These are phyloP conservation scores for Piper longum DNA, from an alignment of 164 flowering plant species.

Conservation along the genomic window DNA sequence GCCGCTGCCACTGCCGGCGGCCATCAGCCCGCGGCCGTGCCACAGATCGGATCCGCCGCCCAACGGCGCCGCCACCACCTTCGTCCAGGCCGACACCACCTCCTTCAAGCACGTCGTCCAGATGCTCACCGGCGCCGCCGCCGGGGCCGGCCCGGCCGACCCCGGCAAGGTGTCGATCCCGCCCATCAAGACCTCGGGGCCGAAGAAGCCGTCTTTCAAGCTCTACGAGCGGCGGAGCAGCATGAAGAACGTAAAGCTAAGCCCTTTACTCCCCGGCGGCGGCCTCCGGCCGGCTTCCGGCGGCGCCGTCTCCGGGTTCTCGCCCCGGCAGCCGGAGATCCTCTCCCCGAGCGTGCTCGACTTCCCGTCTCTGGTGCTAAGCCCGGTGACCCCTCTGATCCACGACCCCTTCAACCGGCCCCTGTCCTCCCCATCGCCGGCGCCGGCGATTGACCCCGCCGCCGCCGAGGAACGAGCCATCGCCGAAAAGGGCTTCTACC, in stretches of 20 bases:
- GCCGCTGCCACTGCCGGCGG: constrained; percentile 19
- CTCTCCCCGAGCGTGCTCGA: constrained; percentile 76
- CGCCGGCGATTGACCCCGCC: constrained; percentile 28
- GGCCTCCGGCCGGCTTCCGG: constrained; percentile 21
- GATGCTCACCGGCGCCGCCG: constrained; percentile 73
- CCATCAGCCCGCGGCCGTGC: constrained; percentile 30
- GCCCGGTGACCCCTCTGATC: constrained; percentile 82
- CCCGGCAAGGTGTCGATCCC: constrained; percentile 20
- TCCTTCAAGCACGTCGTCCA: constrained; percentile 93
- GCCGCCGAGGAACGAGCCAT: constrained; percentile 74
- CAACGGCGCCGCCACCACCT: constrained; percentile 55
- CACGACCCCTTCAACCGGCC: constrained; percentile 40
- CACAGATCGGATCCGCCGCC: constrained; percentile 47
- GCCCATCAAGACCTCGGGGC: constrained; percentile 4
- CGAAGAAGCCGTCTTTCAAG: constrained; percentile 60
- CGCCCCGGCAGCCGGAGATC: constrained; percentile 48
- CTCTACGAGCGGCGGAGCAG: constrained; percentile 74
- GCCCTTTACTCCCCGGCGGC: constrained; percentile 31
- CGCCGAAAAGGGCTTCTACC: constrained; percentile 76
- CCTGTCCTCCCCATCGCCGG: constrained; percentile 9
- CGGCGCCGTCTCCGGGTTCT: constrained; percentile 34
- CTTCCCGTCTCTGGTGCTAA: constrained; percentile 65
- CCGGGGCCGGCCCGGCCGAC: constrained; percentile 20
- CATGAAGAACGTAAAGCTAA: constrained; percentile 64
- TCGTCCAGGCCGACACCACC: constrained; percentile 74